Evolutionary conservation across 169 alveolate genomes (phyloP).

Genomic region (Eimeria praecox): DNA sequence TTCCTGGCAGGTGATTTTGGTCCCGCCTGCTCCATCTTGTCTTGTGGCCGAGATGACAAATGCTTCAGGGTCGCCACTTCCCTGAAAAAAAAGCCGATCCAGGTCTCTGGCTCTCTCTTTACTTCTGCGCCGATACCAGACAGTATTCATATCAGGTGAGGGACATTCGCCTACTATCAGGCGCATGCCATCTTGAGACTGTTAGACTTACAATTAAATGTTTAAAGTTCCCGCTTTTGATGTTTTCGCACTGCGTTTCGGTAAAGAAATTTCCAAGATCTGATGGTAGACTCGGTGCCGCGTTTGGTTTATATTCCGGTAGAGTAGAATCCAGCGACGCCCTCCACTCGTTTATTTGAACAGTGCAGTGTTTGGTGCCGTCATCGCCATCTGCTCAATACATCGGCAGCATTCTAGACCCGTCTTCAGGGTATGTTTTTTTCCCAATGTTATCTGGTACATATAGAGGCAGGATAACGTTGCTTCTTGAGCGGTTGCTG

Average conservation of each 20-base stretch:
- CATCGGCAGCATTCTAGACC: background rate
- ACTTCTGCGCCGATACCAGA: too few relatives aligned
- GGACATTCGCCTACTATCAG: background rate
- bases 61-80: background rate
- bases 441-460: background rate
- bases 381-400: background rate
- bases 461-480: background rate
- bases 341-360: background rate
- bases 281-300: background rate
- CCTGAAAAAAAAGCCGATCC: background rate
- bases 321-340: background rate
- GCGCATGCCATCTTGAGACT: too few relatives aligned
- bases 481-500: background rate
- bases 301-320: background rate
- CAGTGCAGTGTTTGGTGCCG: background rate
- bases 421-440: background rate
- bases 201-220: conserved; percentile 38
- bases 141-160: background rate
- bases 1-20: conserved; percentile 30
- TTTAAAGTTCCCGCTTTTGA: background rate
- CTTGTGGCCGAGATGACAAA: conserved; percentile 51
- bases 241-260: background rate
- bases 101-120: background rate
- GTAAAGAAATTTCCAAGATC: background rate
- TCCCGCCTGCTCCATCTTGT: background rate